Percentiles rank a stretch among this genome's conserved stretches.
These are phyloP conservation scores for Platanus orientalis DNA, from an alignment of 164 flowering plant genomes.

Conservation along the genomic window DNA sequence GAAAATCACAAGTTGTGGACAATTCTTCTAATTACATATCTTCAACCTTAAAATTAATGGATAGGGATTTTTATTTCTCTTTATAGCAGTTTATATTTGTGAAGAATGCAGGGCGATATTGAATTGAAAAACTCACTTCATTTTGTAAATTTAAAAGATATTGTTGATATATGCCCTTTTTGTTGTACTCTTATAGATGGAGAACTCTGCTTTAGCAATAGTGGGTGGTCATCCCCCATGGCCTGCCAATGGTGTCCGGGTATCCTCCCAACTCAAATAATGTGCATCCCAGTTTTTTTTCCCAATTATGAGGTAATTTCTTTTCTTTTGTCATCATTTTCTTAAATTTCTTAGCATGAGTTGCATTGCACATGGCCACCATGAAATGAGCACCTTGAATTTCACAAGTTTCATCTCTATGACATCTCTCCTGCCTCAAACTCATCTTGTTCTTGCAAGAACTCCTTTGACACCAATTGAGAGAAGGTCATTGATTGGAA, in stretches of 20 bases:
- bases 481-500: no score
- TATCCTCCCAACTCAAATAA: constrained; percentile 30
- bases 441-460: constrained; percentile 57
- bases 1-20: background rate
- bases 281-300: constrained; percentile 32
- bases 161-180: background rate
- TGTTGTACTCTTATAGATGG: constrained; percentile 15
- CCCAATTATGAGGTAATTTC: constrained; percentile 38
- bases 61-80: background rate
- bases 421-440: constrained; percentile 34
- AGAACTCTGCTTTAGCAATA: constrained; percentile 15
- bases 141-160: background rate
- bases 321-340: background rate
- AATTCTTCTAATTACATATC: no score
- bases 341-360: no score
- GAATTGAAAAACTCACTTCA: background rate
- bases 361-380: background rate
- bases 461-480: constrained; percentile 24
- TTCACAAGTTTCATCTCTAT: no score
- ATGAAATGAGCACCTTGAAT: no score
- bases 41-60: no score
- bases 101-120: background rate
- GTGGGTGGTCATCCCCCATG: constrained; percentile 13
- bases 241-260: constrained; percentile 24
- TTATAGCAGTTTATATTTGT: background rate